Conservation (phyloP, 2,329 filamentous ascomycete genomes). For the Claviceps quebecensis region DNA sequence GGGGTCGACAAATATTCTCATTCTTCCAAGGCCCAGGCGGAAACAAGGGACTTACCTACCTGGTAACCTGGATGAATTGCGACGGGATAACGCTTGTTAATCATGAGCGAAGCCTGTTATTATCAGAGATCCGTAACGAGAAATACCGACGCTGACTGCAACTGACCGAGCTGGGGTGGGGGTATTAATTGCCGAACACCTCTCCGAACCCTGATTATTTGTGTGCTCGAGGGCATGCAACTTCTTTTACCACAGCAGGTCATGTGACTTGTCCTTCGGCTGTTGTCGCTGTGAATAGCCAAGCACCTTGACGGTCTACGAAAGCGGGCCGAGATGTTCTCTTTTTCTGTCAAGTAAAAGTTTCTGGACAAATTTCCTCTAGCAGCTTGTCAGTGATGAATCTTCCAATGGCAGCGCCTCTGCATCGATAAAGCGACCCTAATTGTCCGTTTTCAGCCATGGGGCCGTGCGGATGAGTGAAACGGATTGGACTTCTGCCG, state of each 20-base stretch:
- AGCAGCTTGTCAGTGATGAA: too few relatives aligned
- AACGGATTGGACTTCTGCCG: too few relatives aligned
- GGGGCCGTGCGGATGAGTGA: background rate
- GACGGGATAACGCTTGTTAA: too few relatives aligned
- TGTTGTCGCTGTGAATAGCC: background rate
- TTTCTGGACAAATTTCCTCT: background rate
- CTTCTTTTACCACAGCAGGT: background rate
- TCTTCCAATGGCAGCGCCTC: too few relatives aligned
- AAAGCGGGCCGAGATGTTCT: background rate
- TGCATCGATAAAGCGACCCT: too few relatives aligned
- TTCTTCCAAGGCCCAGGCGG: background rate
- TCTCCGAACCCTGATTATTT: background rate
- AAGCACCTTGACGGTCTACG: constrained; percentile 1
- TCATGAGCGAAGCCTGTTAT: background rate
- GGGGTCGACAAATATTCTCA: background rate
- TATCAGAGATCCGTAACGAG: background rate
- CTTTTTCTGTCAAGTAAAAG: background rate
- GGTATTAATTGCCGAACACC: background rate
- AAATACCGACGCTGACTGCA: background rate
- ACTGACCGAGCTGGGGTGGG: background rate
- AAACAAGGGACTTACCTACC: background rate
- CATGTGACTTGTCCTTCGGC: background rate
- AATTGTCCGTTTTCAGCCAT: background rate
- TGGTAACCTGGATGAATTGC: background rate
- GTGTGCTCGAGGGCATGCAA: background rate